A percentile compares a stretch with the other conserved stretches of the same genome.
Conservation (phyloP, 352 stramenopile species). For the Blastocystis sp. region DNA sequence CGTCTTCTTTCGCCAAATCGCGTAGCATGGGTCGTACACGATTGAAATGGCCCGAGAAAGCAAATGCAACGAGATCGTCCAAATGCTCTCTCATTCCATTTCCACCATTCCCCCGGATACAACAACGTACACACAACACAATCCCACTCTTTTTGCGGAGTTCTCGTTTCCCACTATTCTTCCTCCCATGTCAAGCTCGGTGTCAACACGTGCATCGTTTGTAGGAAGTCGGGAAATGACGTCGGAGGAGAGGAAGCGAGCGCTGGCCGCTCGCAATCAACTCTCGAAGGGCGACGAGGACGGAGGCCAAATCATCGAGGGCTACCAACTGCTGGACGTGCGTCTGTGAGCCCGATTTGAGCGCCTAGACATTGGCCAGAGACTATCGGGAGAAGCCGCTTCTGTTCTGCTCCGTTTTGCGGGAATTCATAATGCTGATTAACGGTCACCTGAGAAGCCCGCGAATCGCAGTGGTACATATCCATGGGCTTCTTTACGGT, state of each 20-base stretch:
- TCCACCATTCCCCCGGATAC: too few relatives aligned
- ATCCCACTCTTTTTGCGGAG: too few relatives aligned
- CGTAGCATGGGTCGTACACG: neutral
- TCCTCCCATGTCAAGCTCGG: neutral
- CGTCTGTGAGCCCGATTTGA: neutral
- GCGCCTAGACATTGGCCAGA: neutral
- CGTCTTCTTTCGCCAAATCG: neutral
- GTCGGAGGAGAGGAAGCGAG: conserved; percentile 10
- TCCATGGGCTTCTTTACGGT: neutral
- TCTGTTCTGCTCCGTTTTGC: conserved; percentile 34
- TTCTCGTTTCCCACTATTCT: too few relatives aligned
- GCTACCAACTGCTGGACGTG: conserved; percentile 42
- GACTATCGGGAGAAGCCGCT: conserved; percentile 29
- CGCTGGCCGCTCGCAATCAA: conserved; percentile 1
- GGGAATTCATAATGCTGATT: conserved; percentile 19
- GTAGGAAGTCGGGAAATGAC: neutral
- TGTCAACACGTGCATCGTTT: neutral
- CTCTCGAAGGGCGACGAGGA: conserved; percentile 7
- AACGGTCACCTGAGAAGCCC: neutral
- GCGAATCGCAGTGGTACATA: neutral
- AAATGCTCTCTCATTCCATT: too few relatives aligned
- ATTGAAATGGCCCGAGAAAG: too few relatives aligned
- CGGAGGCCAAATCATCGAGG: neutral
- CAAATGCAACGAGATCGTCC: too few relatives aligned
- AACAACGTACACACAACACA: too few relatives aligned